A percentile compares a stretch with the other conserved stretches of the same genome.
Conservation (phyloP, 1,139 yeast species). For the Geotrichum bryndzae region DNA sequence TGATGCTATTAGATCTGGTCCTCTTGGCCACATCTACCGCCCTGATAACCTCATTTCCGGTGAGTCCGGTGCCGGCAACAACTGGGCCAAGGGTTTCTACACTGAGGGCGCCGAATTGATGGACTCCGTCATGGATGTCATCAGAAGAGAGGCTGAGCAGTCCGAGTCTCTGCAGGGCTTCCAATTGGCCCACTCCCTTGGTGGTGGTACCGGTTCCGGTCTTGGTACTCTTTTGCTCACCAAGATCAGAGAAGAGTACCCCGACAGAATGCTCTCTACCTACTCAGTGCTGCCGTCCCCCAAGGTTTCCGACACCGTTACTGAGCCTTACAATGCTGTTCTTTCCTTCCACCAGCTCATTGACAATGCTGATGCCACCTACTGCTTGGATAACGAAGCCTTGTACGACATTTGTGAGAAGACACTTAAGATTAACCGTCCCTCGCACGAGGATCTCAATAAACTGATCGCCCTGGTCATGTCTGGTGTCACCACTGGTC, state of each 20-base stretch:
- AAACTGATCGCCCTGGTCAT: slow-evolving; percentile 41
- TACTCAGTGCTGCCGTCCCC: slow-evolving; percentile 44
- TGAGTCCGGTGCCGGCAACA: slow-evolving; percentile 44
- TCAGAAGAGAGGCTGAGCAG: slow-evolving; percentile 43
- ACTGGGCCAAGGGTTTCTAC: slow-evolving; percentile 46
- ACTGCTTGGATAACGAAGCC: slow-evolving; percentile 44
- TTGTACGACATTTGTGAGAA: slow-evolving; percentile 41
- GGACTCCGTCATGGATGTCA: slow-evolving; percentile 43
- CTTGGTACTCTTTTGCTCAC: slow-evolving; percentile 41
- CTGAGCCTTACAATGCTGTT: slow-evolving; percentile 43
- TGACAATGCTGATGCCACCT: slow-evolving; percentile 42
- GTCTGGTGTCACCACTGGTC: slow-evolving; percentile 44
- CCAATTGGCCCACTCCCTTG: slow-evolving; percentile 44
- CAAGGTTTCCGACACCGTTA: slow-evolving; percentile 42
- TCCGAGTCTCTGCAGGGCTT: slow-evolving; percentile 44
- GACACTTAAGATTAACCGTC: slow-evolving; percentile 38
- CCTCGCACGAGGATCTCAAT: slow-evolving; percentile 40
- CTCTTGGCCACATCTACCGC: slow-evolving; percentile 40
- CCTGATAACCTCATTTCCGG: slow-evolving; percentile 45
- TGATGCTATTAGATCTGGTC: slow-evolving; percentile 41
- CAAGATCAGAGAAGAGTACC: slow-evolving; percentile 41
- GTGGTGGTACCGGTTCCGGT: slow-evolving; percentile 46
- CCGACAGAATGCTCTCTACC: slow-evolving; percentile 44
- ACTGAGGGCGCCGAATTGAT: slow-evolving; percentile 45
- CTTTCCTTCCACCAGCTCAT: slow-evolving; percentile 41